Evolutionary conservation across 208 protist genomes (phyloP).

Genomic region (Trypanosoma platydactyli): DNA sequence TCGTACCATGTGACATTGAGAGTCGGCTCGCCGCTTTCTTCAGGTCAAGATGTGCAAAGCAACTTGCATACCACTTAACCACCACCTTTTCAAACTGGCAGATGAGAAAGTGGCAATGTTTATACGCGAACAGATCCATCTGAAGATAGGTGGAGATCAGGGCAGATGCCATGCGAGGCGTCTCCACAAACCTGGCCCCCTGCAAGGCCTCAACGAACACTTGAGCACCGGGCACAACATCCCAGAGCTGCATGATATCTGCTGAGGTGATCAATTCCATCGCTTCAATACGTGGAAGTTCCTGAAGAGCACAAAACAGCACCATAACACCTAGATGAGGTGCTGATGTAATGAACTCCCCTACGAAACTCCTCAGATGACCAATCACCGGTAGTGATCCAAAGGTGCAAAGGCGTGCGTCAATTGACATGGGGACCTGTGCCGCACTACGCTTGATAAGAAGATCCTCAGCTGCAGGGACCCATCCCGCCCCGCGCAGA

Average conservation of each 20-base stretch:
- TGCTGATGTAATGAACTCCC: slow-evolving; percentile 16
- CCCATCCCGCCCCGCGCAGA: slow-evolving; percentile 18
- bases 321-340: slow-evolving; percentile 32
- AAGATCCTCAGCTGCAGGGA: slow-evolving; percentile 6
- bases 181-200: slow-evolving; percentile 32
- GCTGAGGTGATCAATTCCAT: slow-evolving; percentile 29
- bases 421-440: slow-evolving; percentile 8
- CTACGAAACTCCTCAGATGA: slow-evolving; percentile 19
- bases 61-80: slow-evolving; percentile 5
- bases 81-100: slow-evolving; percentile 3
- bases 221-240: slow-evolving; percentile 27
- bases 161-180: slow-evolving; percentile 6
- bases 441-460: not conserved
- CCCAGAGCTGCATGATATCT: slow-evolving; percentile 39
- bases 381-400: not conserved
- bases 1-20: slow-evolving; percentile 15
- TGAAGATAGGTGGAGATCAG: slow-evolving; percentile 13
- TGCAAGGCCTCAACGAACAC: slow-evolving; percentile 31
- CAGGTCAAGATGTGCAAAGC: slow-evolving; percentile 16
- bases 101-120: slow-evolving; percentile 19
- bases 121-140: slow-evolving; percentile 26
- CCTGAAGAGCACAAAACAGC: slow-evolving; percentile 41
- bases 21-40: slow-evolving; percentile 24
- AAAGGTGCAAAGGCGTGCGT: slow-evolving; percentile 1
- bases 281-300: slow-evolving; percentile 37